Evolutionary conservation across 495 filamentous ascomycete genomes (phyloP), one percentile per base, ranked within the genome.

Genomic region (Aspergillus mulundensis): DNA sequence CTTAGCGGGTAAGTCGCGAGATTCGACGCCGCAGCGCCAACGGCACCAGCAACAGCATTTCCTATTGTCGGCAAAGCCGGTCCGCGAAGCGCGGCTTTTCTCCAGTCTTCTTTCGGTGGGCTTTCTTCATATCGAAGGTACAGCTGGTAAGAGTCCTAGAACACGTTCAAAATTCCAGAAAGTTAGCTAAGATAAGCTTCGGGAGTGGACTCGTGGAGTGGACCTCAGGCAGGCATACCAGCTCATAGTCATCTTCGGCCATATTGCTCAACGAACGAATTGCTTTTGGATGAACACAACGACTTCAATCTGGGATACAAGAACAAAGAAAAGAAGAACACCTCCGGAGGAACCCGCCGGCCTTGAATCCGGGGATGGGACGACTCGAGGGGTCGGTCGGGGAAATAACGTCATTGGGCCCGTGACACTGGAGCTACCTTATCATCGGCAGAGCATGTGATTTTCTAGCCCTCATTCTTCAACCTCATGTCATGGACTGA

Each of bases 1-100:
- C 88, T 87, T 21, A 96, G 81, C 2, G 93, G 92, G 67, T 96
- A 95, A 10, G 87, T 84, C 41, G 84, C 70, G 46, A 92, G 70
- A 63, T 91, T 92, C 3, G 91, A 91, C 48, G 95, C 80, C 11
- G 89, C 85, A 3, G 89, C 86, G 15, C 90, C 91, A 14, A 84
- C 76, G 24, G 89, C 84, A 47, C 91, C 91, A 16, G 91, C 87
- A 19, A 88, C 66, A 47, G 93, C 92, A 76, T 96, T 93, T 18
- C 89, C 89, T n/a, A 95, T 74, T 5, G 89, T 87, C 50, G 91
- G 89, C n/a, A 96, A 81, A 7, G 82, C 80, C 58, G 77, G 76
- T 3, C 77, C 76, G 1, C 66, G 61, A 25, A 78, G 65, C 3
- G 70, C 71, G 16, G 68, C 68, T 12, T 64, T 61, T 56, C 60